Conservation (phyloP, 495 filamentous ascomycete species). For the Gamarada debralockiae region DNA sequence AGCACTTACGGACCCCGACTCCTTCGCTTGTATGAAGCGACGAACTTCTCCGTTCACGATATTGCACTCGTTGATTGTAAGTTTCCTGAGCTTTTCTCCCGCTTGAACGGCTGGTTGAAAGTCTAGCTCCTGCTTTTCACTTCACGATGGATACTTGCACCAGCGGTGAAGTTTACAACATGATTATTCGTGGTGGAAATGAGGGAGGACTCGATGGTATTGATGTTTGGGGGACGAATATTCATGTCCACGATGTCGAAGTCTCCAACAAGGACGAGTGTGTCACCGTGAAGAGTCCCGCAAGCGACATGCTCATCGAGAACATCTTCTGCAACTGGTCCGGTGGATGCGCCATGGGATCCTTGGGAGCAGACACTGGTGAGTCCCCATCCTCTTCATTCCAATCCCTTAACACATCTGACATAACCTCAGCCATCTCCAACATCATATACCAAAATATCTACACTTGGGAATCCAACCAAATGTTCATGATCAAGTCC, state of each 20-base stretch:
- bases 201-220: conserved; percentile 48
- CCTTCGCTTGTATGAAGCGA: conserved; percentile 36
- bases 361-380: conserved; percentile 31
- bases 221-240: conserved; percentile 44
- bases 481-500: conserved; percentile 47
- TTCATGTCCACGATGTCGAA: conserved; percentile 47
- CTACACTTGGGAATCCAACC: conserved; percentile 44
- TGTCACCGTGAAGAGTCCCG: conserved; percentile 44
- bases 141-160: conserved; percentile 41
- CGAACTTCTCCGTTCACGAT: conserved; percentile 48
- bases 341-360: no score
- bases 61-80: conserved; percentile 44
- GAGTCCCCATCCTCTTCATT: no score
- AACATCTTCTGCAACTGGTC: conserved; percentile 58
- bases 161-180: conserved; percentile 49
- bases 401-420: no score
- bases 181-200: conserved; percentile 49
- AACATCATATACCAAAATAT: conserved; percentile 39
- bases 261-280: conserved; percentile 56
- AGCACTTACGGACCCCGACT: conserved; percentile 18
- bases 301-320: conserved; percentile 49
- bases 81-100: not conserved
- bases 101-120: not conserved
- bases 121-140: conserved; percentile 46
- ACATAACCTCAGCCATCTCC: conserved; percentile 30